These are phyloP conservation scores for Zygoascus bituminiphila DNA, from an alignment of 805 yeast genomes.

Conservation along the genomic window DNA sequence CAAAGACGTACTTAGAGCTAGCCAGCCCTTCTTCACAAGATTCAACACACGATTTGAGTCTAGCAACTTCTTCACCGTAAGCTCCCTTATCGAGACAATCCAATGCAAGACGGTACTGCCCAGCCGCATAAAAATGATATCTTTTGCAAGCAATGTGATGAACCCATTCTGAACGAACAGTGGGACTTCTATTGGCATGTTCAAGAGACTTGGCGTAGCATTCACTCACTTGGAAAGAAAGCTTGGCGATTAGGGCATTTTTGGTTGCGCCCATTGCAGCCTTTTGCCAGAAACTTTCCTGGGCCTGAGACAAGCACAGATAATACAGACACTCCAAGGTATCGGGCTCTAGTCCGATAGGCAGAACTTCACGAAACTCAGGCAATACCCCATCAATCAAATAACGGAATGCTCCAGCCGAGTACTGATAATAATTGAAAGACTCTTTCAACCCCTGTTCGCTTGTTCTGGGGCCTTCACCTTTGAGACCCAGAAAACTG, in stretches of 20 bases:
- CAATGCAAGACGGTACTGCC: slow-evolving; percentile 54
- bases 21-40: slow-evolving; percentile 33
- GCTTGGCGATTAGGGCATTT: slow-evolving; percentile 52
- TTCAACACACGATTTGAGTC: slow-evolving; percentile 38
- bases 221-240: slow-evolving; percentile 55
- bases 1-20: slow-evolving; percentile 35
- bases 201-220: slow-evolving; percentile 43
- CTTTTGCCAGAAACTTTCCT: slow-evolving; percentile 76
- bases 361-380: slow-evolving; percentile 21
- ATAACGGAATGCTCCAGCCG: slow-evolving; percentile 58
- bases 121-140: slow-evolving; percentile 62
- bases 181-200: slow-evolving; percentile 39
- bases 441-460: slow-evolving; percentile 54
- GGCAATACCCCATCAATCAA: slow-evolving; percentile 25
- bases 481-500: slow-evolving; percentile 45
- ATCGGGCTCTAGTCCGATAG: slow-evolving; percentile 42
- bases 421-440: slow-evolving; percentile 53
- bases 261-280: slow-evolving; percentile 46
- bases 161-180: slow-evolving; percentile 56
- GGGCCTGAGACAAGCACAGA: slow-evolving; percentile 75
- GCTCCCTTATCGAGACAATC: slow-evolving; percentile 40
- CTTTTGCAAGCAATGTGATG: slow-evolving; percentile 51
- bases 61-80: slow-evolving; percentile 66
- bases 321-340: slow-evolving; percentile 44
- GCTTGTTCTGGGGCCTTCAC: slow-evolving; percentile 35